phyloP scores from a whole-genome alignment of 75 land plant genomes.

The Cunninghamia lanceolata region DNA sequence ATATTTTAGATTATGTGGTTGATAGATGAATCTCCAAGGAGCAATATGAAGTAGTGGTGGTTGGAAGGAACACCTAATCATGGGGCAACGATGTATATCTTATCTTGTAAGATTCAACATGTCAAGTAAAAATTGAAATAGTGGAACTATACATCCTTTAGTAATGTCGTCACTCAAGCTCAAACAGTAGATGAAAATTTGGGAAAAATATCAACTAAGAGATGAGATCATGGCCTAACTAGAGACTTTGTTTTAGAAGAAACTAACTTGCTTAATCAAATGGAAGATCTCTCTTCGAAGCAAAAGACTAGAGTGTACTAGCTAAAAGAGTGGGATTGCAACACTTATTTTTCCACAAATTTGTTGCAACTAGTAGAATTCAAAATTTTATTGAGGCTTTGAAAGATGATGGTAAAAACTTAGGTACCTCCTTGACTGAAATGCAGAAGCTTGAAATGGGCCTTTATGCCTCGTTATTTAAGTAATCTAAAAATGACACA shows the following conservation, averaged over 20 bases:
- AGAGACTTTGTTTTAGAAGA: not conserved
- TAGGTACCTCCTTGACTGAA: too few species aligned
- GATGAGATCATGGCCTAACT: not conserved
- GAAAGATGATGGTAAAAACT: not conserved
- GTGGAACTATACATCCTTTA: not conserved
- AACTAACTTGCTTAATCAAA: not conserved
- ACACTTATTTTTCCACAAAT: not conserved
- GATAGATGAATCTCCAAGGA: not conserved
- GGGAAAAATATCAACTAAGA: not conserved
- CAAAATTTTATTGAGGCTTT: not conserved
- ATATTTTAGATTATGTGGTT: not conserved
- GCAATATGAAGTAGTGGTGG: not conserved
- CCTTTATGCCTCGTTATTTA: too few species aligned
- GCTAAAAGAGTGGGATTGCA: not conserved
- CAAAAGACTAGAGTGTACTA: not conserved
- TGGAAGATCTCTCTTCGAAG: not conserved
- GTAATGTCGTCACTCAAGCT: not conserved
- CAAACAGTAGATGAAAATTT: not conserved
- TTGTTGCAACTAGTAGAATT: not conserved
- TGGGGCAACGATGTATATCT: not conserved
- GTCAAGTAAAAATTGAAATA: not conserved
- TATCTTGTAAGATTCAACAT: not conserved
- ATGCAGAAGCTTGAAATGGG: too few species aligned
- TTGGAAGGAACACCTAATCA: not conserved
- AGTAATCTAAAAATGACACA: too few species aligned